Base-by-base conservation (phyloP, 2,329 filamentous ascomycete species). In the Xylaria sp. region DNA sequence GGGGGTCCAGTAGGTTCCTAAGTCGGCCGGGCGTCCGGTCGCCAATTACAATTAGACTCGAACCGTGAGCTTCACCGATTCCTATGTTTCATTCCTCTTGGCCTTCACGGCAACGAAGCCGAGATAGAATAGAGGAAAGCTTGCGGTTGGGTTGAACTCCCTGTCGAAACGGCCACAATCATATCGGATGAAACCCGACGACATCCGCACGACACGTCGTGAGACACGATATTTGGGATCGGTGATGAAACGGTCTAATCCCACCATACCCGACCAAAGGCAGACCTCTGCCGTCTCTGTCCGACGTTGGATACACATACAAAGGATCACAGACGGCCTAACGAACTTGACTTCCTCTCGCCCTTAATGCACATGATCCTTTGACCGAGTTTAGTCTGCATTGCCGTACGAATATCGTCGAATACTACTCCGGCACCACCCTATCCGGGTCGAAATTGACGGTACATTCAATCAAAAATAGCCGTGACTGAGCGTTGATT, bases 301-400 rank as follows among this genome's bases (percentile, higher is more conserved):
- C 12, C 54, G 12, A 51, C 27, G 36, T 58, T 34, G 24, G n/a
- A 55, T 59, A 30, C 47, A 30, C 48, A 64, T 32, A 55, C 48
- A 54, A 30, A 48, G 11, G 11, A 24, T 45, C 14, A 54, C 32
- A 55, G 54, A n/a, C 9, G 11, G 24, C 30, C 55, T 11, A 51
- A 17, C 11, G 8, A 51, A 48, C 3, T 12, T 36, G 27, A 6
- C 30, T 30, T 50, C 48, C 21, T 21, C 32, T 24, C 12, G 17
- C 45, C 48, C 19, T 59, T 55, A 47, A 64, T 9, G 54, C 24
- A 14, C 54, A 21, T 8, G 36, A 59, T 24, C 47, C 27, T 27
- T 45, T 48, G 39, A 64, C 24, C 60, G 54, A 64, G 30, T 11
- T 19, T 21, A n/a, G 21, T n/a, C 34, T 27, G 45, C 54, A 54